phyloP scores from a whole-genome alignment of 108 stramenopile species.

The Discostella pseudostelligera region DNA sequence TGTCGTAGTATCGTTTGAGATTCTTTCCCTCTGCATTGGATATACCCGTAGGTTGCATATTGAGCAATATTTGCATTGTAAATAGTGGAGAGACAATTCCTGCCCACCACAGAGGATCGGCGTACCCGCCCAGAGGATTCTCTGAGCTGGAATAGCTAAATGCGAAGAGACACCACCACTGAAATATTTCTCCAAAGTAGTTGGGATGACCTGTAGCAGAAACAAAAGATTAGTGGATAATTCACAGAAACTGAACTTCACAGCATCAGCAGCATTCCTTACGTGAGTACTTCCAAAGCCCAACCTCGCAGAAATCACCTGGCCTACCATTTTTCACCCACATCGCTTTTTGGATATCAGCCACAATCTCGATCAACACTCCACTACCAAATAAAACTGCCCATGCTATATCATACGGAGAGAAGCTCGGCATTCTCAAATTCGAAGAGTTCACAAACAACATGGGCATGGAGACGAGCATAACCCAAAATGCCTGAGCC shows the following conservation, averaged over 20 bases:
- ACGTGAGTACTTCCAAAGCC: constrained; percentile 60
- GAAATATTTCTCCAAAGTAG: constrained; percentile 73
- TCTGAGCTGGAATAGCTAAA: constrained; percentile 38
- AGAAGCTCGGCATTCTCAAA: constrained; percentile 26
- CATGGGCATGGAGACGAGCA: constrained; percentile 57
- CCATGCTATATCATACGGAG: constrained; percentile 35
- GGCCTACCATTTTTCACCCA: constrained; percentile 58
- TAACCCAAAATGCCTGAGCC: constrained; percentile 67
- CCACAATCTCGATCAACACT: constrained; percentile 54
- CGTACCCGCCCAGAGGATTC: constrained; percentile 28
- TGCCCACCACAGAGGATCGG: constrained; percentile 45
- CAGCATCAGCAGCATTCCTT: neutral
- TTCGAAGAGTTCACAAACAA: constrained; percentile 43
- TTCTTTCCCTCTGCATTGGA: constrained; percentile 69
- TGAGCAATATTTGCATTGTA: constrained; percentile 62
- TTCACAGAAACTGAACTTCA: neutral
- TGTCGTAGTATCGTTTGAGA: constrained; percentile 65
- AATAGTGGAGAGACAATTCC: constrained; percentile 62
- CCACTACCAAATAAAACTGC: constrained; percentile 39
- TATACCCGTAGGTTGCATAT: constrained; percentile 55
- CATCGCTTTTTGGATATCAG: constrained; percentile 62
- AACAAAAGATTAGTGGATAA: neutral
- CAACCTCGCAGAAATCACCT: constrained; percentile 57
- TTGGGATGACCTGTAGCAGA: constrained; percentile 50
- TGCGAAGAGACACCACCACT: constrained; percentile 61